Evolutionary conservation across 129 eudicot species (phyloP), one percentile per base, ranked within the genome.

Genomic region (Cynara cardunculus): DNA sequence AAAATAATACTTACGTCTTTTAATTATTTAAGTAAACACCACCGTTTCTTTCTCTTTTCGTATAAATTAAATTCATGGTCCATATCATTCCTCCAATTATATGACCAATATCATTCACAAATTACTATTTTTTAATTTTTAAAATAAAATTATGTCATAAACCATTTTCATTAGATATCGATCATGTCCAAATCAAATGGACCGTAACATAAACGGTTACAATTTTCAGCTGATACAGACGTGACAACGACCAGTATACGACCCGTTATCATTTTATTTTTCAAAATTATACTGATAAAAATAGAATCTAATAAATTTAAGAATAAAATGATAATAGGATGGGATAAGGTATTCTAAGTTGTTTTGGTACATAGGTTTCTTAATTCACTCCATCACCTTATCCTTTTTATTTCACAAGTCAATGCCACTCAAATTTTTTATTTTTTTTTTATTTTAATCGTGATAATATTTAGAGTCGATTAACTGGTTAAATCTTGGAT

Each of bases 161-260:
- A 24, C 14, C 53, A 13, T 31, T 21, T 24, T 26, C 27, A 78
- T 78, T 26, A 44, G 11, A 26, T 28, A 44, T 27, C 31, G 78
- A 41, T 59, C 28, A 25, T 35, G 41, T 80, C 66, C 39, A 61
- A 18, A 80, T 80, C 64, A 72, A 80, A 61, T 61, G 37, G 72
- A 80, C 59, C 27, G 65, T 62, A 16, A 24, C 26, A 76, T 0
- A 18, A 10, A 62, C 37, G 37, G 78, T 35, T 72, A 31, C 73
- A 25, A 71, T 56, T 61, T 80, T 14, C 12, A 37, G 19, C 72
- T 22, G 21, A 71, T 49, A 0, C 12, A 28, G 69, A 78, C 10
- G 62, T 71, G 65, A 72, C 78, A 61, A 79, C 30, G 26, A 53
- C 19, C 11, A 56, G 62, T 25, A 56, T 72, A 13, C 62, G 19